Conservation (phyloP, 805 yeast genomes). For the Scheffersomyces ergatensis region DNA sequence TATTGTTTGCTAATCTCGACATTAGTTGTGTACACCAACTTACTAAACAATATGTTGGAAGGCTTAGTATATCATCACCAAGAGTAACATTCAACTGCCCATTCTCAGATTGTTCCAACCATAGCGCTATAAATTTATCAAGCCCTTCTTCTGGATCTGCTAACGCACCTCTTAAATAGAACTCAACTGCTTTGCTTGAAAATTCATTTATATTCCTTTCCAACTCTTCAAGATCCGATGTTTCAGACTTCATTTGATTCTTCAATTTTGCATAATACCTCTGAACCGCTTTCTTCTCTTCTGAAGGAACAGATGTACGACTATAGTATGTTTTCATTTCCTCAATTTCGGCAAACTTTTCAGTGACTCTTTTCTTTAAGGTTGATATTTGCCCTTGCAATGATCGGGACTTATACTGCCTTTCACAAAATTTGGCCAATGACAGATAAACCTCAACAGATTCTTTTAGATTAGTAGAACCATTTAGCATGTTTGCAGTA, state of each 20-base stretch:
- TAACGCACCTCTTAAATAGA: conserved; percentile 51
- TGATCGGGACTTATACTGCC: conserved; percentile 49
- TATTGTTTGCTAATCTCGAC: conserved; percentile 59
- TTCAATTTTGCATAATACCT: conserved; percentile 49
- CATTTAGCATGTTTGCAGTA: conserved; percentile 20
- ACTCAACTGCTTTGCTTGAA: conserved; percentile 53
- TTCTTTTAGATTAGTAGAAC: neutral
- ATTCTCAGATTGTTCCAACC: conserved; percentile 64
- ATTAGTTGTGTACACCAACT: conserved; percentile 83
- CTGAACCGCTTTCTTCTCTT: conserved; percentile 52
- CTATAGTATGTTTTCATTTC: conserved; percentile 46
- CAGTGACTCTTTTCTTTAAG: conserved; percentile 35
- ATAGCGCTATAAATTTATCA: conserved; percentile 77
- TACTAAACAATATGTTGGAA: conserved; percentile 63
- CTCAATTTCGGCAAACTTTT: conserved; percentile 46
- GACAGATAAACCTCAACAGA: conserved; percentile 44
- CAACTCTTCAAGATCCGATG: conserved; percentile 40
- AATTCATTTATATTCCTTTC: conserved; percentile 38
- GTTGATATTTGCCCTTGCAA: conserved; percentile 44
- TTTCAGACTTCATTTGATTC: conserved; percentile 49
- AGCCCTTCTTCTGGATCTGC: conserved; percentile 46
- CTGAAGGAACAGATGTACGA: conserved; percentile 35
- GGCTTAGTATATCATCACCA: conserved; percentile 25
- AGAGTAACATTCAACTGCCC: conserved; percentile 44
- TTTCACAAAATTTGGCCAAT: conserved; percentile 73